phyloP scores from a whole-genome alignment of 768 basidiomycete species.

The Holtermanniella nyarrowii region DNA sequence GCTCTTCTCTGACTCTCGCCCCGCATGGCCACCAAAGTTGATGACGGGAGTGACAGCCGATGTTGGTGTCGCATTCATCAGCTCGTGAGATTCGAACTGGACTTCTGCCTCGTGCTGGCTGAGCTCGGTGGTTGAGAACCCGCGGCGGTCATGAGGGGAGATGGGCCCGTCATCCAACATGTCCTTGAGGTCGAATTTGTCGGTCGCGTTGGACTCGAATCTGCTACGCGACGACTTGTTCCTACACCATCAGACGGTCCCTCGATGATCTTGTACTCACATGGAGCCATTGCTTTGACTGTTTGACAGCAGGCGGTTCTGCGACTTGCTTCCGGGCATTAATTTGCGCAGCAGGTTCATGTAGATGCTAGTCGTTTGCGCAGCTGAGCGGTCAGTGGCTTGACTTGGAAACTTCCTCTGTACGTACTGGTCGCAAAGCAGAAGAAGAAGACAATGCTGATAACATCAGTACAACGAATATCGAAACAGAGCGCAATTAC shows the following conservation, averaged over 20 bases:
- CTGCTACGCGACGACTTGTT: neutral
- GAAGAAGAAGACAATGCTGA: conserved; percentile 32
- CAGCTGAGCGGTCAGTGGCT: conserved; percentile 2
- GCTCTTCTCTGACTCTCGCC: neutral
- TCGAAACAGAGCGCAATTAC: no score
- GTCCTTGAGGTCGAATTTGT: neutral
- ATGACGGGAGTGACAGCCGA: neutral
- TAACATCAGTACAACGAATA: no score
- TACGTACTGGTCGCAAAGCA: conserved; percentile 38
- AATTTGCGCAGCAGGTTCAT: conserved; percentile 1
- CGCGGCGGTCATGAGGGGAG: neutral
- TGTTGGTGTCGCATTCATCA: neutral
- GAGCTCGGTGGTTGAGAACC: neutral
- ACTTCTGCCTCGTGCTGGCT: neutral
- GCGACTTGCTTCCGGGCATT: conserved; percentile 4
- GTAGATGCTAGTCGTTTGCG: conserved; percentile 11
- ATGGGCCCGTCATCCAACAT: neutral
- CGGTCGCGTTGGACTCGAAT: neutral
- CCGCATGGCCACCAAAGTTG: neutral
- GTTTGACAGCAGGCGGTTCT: neutral
- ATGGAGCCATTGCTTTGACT: neutral
- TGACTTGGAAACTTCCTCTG: no score
- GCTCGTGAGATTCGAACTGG: neutral
- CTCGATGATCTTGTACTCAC: neutral
- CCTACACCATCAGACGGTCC: neutral